Evolutionary conservation across 768 basidiomycete genomes (phyloP), one percentile per base, ranked within the genome.

Genomic region (Serendipita sp.): DNA sequence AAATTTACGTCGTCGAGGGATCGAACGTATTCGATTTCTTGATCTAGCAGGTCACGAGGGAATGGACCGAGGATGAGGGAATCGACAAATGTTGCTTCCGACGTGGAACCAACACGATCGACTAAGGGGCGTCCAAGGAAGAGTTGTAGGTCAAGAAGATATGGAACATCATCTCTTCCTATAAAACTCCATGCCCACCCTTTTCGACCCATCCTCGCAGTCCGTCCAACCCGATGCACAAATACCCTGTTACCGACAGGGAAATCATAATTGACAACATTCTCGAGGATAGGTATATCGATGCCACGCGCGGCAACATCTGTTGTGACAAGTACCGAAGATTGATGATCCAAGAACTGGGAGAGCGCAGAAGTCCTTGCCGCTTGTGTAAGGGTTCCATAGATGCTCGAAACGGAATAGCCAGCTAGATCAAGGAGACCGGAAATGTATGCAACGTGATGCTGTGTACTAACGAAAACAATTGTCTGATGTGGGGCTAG

Each of bases 291-390:
- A 3, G 96, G 96, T 38, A 99, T 94, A 75, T 99, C 96, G 69
- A 99, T 91, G 70, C 96, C 96, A 68, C 96, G 88, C 13, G 96
- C 96, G 18, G 96, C 96, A 45, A 99, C 92, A 71, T 99, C 96
- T 0, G 96, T 99, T 47, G 98, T 96, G 41, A 98, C 93, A 30
- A 99, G 78, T 54, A 99, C 80, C 68, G 79, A 88, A 0, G 92
- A 89, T 35, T 77, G 72, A 0, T 89, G 88, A 11, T 82, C 79
- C 28, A 93, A 84, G 75, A 99, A 99, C 66, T 83, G 82, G 66
- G 89, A 86, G 86, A 99, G 91, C 70, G 97, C 93, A 67, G 81
- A 83, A 34, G 85, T 84, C 65, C 96, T 88, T 1, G 94, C 93
- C 2, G 81, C 76, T 73, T 99, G 96, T 70, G 96, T 94, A 44